Evolutionary conservation across 108 stramenopile species (phyloP).

Genomic region (Seminavis robusta): DNA sequence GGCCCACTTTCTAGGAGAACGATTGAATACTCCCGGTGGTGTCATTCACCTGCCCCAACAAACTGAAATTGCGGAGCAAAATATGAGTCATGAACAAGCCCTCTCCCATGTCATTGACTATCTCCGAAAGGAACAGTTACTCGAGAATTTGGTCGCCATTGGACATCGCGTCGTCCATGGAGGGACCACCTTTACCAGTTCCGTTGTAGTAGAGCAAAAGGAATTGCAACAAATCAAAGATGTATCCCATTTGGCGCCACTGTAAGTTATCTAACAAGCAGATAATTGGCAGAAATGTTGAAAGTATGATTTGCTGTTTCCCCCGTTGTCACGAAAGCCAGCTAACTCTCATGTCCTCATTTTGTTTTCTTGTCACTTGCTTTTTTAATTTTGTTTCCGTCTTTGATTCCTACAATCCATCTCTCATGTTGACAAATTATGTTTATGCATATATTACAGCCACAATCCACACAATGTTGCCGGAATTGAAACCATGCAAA

Average conservation of each 20-base stretch:
- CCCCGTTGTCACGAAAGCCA: no score
- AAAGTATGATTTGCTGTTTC: no score
- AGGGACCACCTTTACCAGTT: constrained; percentile 16
- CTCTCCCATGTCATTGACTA: constrained; percentile 12
- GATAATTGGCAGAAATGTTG: no score
- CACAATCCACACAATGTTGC: constrained; percentile 44
- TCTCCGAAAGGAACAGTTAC: constrained; percentile 2
- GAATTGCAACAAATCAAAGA: constrained; percentile 14
- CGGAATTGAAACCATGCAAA: constrained; percentile 24
- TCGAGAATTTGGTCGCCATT: constrained; percentile 15
- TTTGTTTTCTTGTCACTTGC: no score
- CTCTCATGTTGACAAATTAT: background rate
- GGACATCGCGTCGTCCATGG: constrained; percentile 63
- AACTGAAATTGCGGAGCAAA: background rate
- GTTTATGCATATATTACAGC: background rate
- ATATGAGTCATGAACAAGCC: constrained; percentile 12
- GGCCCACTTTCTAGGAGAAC: constrained; percentile 17
- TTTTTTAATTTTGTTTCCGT: no score
- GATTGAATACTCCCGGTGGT: constrained; percentile 10
- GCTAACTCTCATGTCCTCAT: no score
- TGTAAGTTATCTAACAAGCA: constrained; percentile 13
- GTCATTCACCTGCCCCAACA: constrained; percentile 6
- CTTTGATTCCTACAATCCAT: no score
- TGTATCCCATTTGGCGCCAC: constrained; percentile 29
- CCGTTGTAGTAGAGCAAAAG: constrained; percentile 11